phyloP scores from a whole-genome alignment of 805 yeast genomes.

The Zygotorulaspora sp. region DNA sequence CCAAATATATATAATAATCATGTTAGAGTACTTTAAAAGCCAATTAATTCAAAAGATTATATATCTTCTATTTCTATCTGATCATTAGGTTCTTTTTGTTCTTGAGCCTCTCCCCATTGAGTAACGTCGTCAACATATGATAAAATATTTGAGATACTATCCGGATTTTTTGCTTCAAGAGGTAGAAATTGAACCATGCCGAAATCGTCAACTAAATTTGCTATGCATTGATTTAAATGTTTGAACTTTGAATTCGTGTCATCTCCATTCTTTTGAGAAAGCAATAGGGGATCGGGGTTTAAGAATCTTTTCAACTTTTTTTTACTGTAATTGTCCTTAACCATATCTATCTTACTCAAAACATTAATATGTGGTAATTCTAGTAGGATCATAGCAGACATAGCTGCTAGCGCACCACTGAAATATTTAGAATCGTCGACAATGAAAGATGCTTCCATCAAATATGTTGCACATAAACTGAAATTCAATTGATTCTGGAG shows the following conservation, averaged over 20 bases:
- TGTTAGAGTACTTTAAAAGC: too few relatives aligned
- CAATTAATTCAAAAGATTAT: constrained; percentile 21
- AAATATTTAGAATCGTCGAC: constrained; percentile 88
- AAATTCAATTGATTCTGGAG: constrained; percentile 74
- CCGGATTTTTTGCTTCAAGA: constrained; percentile 70
- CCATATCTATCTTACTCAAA: constrained; percentile 78
- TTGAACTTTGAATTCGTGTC: constrained; percentile 60
- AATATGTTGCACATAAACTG: constrained; percentile 85
- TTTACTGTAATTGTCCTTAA: constrained; percentile 71
- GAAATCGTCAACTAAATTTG: constrained; percentile 89
- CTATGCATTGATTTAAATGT: constrained; percentile 73
- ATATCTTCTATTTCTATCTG: constrained; percentile 61
- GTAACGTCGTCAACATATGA: constrained; percentile 95
- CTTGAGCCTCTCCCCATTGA: constrained; percentile 96
- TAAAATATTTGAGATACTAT: constrained; percentile 72
- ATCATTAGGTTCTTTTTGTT: constrained; percentile 92
- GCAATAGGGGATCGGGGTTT: constrained; percentile 84
- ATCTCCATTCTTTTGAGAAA: constrained; percentile 48
- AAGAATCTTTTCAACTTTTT: constrained; percentile 77
- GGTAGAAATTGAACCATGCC: constrained; percentile 99
- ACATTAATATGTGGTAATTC: constrained; percentile 95
- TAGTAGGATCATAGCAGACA: constrained; percentile 95
- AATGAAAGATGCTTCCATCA: constrained; percentile 91
- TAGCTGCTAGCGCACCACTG: constrained; percentile 92
- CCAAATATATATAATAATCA: too few relatives aligned